phyloP scores from a whole-genome alignment of 2,329 filamentous ascomycete genomes.

The Botrytis cinerea region DNA sequence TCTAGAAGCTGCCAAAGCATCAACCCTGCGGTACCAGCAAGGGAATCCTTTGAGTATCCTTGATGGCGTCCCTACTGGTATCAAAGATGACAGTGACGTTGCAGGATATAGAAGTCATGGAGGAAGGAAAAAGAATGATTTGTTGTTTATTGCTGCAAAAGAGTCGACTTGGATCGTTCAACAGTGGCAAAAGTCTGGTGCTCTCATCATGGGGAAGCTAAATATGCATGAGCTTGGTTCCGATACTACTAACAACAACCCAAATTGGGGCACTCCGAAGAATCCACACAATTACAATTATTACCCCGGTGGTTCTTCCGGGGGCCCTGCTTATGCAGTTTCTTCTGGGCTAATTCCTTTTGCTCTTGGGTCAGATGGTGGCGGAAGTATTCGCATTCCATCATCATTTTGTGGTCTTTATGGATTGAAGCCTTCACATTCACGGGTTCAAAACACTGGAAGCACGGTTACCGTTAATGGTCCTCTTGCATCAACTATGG shows the following conservation, averaged over 20 bases:
- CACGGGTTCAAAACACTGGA: conserved; percentile 61
- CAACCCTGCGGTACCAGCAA: conserved; percentile 69
- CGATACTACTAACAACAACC: conserved; percentile 83
- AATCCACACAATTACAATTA: conserved; percentile 74
- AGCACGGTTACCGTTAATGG: conserved; percentile 65
- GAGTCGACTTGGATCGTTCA: conserved; percentile 72
- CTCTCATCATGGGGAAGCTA: conserved; percentile 74
- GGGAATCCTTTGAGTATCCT: conserved; percentile 67
- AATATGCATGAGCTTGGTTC: conserved; percentile 83
- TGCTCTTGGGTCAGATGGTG: conserved; percentile 87
- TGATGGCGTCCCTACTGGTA: conserved; percentile 79
- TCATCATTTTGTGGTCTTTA: conserved; percentile 53
- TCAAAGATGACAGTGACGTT: conserved; percentile 81
- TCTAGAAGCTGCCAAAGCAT: conserved; percentile 68
- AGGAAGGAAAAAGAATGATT: conserved; percentile 77
- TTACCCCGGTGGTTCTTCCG: conserved; percentile 86
- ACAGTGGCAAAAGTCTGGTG: conserved; percentile 70
- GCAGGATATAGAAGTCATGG: conserved; percentile 69
- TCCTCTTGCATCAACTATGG: conserved; percentile 73
- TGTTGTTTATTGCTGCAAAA: conserved; percentile 69
- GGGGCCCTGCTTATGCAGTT: conserved; percentile 86
- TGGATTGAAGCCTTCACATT: conserved; percentile 77
- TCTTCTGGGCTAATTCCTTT: conserved; percentile 60
- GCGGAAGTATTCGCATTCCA: conserved; percentile 59
- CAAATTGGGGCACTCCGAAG: conserved; percentile 76